These are phyloP conservation scores for Pseudogymnoascus sp. DNA, from an alignment of 2,329 filamentous ascomycete genomes.

Conservation along the genomic window DNA sequence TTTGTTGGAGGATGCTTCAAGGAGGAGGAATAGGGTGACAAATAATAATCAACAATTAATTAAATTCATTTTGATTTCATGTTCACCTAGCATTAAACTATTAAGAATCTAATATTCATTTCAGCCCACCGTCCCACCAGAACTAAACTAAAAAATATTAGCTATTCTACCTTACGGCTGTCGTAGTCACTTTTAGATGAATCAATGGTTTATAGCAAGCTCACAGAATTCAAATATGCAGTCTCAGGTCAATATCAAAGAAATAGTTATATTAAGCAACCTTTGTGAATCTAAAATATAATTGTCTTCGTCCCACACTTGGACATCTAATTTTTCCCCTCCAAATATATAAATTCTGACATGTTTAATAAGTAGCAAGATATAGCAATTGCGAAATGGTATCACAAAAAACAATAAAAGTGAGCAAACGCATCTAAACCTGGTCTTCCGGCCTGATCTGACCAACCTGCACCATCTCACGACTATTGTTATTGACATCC, in stretches of 20 bases:
- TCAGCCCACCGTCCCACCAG: neutral
- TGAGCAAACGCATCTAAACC: neutral
- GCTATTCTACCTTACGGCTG: neutral
- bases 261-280: neutral
- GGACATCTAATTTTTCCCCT: neutral
- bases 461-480: constrained; percentile 4
- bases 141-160: neutral
- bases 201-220: neutral
- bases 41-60: neutral
- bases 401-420: neutral
- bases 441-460: neutral
- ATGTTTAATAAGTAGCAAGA: neutral
- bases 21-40: neutral
- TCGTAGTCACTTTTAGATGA: neutral
- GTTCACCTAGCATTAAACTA: neutral
- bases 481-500: neutral
- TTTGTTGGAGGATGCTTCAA: neutral
- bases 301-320: neutral
- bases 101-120: neutral
- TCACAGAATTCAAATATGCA: neutral
- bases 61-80: neutral
- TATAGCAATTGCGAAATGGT: constrained; percentile 1
- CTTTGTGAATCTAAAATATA: neutral
- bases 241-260: neutral
- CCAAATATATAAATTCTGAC: neutral